Evolutionary conservation across 306 rosid species (phyloP), one percentile per base, ranked within the genome.

Genomic region (Amphicarpaea edgeworthii): DNA sequence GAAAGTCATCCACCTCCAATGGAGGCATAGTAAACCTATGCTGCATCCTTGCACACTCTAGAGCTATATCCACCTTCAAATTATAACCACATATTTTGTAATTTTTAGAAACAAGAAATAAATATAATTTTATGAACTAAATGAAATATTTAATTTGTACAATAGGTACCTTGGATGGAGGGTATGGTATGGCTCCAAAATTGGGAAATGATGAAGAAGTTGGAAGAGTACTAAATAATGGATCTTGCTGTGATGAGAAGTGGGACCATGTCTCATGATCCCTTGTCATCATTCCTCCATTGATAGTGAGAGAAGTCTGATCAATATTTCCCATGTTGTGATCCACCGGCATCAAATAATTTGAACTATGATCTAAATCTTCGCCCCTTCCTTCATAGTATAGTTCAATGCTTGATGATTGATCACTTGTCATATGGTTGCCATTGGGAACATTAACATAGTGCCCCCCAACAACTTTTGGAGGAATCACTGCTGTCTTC

Each of bases 21-120:
- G 97, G 88, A 20, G 98, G 96, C 88, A 90, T 80, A 50, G 84
- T 12, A 75, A 91, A 85, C 79, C 95, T 85, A 55, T 90, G 93
- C 45, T 91, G 96, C 87, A 91, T 77, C 88, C 98, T 87, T 83
- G 98, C 98, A 70, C 96, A 91, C 86, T 94, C 96, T 62, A 90
- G 65, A 30, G 98, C 96, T 81, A 88, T 77, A 75, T 94, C 97
- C 46, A 94, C 96, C 98, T 94, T 9, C 65, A 47, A 64, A 34
- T 34, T 34, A 34, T 34, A 34, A 34, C 9, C 9, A 34, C 40
- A 34, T 34, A 34, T 34, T 7, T 34, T 34, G 40, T 34, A 34
- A 34, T 34, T 34, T 1, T 34, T 34, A 6, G 1, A 34, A 40
- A 40, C 43, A 1, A 40, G 19, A 51, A 51, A 17, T 51, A 10